These are phyloP conservation scores for Taphrina wiesneri DNA, from an alignment of 1,139 yeast species.

Conservation along the genomic window DNA sequence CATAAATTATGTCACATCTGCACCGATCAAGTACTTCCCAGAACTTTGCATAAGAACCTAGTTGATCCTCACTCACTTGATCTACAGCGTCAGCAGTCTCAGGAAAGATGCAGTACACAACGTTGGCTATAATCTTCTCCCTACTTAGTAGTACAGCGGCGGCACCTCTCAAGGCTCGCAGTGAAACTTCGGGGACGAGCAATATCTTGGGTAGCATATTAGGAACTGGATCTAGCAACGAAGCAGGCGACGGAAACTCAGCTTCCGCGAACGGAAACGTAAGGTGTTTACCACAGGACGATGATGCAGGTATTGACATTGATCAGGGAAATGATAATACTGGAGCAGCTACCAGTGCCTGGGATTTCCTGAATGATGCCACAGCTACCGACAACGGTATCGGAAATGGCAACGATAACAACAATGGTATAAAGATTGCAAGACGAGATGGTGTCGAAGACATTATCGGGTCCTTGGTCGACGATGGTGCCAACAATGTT, in stretches of 20 bases:
- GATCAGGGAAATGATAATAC: constrained; percentile 8
- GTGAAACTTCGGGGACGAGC: background rate
- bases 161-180: background rate
- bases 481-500: background rate
- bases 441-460: background rate
- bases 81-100: background rate
- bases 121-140: background rate
- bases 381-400: constrained; percentile 9
- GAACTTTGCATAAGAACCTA: background rate
- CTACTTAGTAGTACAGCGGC: background rate
- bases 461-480: background rate
- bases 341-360: constrained; percentile 1
- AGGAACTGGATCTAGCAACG: constrained; percentile 1
- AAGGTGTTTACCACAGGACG: background rate
- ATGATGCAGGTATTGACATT: background rate
- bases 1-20: background rate
- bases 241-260: constrained; percentile 10
- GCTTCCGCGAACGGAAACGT: constrained; percentile 5
- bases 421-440: background rate
- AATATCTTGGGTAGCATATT: background rate
- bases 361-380: constrained; percentile 10
- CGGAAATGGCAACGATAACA: constrained; percentile 12
- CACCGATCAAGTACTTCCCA: too few species aligned
- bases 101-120: background rate
- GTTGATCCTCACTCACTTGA: background rate